Evolutionary conservation across 192 early-diverging fungal genomes (phyloP).

Genomic region (Dissophora ornata): DNA sequence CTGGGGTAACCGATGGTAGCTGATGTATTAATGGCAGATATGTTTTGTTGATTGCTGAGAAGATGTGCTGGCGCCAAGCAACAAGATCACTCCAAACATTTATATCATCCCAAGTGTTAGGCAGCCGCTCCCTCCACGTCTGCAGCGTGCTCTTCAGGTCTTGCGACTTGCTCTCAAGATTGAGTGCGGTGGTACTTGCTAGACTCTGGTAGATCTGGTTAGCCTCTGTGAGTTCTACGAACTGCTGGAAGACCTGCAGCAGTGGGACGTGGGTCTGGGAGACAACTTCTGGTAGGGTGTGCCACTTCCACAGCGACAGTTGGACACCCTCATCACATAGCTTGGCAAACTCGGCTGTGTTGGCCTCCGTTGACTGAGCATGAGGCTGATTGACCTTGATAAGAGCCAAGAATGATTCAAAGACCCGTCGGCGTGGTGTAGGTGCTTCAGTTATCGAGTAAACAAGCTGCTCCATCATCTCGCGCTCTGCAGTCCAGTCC

Average conservation of each 20-base stretch:
- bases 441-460: slow-evolving; percentile 63
- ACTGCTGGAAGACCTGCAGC: slow-evolving; percentile 95
- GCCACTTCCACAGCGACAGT: slow-evolving; percentile 87
- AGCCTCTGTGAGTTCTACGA: slow-evolving; percentile 95
- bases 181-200: slow-evolving; percentile 78
- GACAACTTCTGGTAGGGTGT: slow-evolving; percentile 86
- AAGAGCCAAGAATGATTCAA: slow-evolving; percentile 87
- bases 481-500: slow-evolving; percentile 90
- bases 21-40: slow-evolving; percentile 83
- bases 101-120: slow-evolving; percentile 98
- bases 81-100: slow-evolving; percentile 98
- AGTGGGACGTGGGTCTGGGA: slow-evolving; percentile 88
- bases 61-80: slow-evolving; percentile 98
- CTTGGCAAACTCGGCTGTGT: slow-evolving; percentile 76
- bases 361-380: slow-evolving; percentile 60
- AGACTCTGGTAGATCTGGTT: slow-evolving; percentile 89
- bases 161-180: slow-evolving; percentile 86
- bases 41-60: slow-evolving; percentile 94
- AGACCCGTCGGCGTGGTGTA: slow-evolving; percentile 83
- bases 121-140: slow-evolving; percentile 97
- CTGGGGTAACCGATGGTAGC: slow-evolving; percentile 66
- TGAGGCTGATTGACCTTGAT: slow-evolving; percentile 68
- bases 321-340: slow-evolving; percentile 90
- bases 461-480: slow-evolving; percentile 76
- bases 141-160: slow-evolving; percentile 91